These are phyloP conservation scores for Dillenia suffruticosa DNA, from an alignment of 164 flowering plant species.

Conservation along the genomic window DNA sequence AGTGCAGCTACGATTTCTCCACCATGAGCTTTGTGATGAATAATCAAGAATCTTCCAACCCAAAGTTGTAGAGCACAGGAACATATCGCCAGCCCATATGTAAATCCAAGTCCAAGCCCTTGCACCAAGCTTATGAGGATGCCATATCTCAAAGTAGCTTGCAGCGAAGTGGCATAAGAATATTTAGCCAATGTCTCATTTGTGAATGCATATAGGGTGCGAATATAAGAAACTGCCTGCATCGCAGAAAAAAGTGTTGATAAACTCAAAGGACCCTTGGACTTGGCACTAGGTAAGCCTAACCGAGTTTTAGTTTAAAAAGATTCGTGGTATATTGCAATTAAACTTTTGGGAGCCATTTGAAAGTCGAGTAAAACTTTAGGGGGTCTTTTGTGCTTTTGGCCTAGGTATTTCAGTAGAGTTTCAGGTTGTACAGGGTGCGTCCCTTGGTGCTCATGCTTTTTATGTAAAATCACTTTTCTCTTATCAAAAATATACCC, in stretches of 20 bases:
- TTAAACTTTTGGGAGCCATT: no score
- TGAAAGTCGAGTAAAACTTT: no score
- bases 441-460: no score
- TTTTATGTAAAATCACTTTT: no score
- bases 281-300: no score
- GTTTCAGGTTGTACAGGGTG: no score
- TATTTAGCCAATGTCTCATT: conserved; percentile 96
- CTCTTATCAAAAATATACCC: no score
- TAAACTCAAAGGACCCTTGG: no score
- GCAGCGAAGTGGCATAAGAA: conserved; percentile 96
- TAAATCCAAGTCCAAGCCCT: conserved; percentile 99
- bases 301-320: no score
- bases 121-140: conserved; percentile 97
- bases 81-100: conserved; percentile 99
- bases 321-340: no score
- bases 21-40: conserved; percentile 65
- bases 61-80: conserved; percentile 97
- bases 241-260: conserved; percentile 5
- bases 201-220: conserved; percentile 91
- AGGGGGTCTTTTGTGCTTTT: no score
- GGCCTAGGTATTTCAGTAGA: no score
- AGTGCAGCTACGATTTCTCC: conserved; percentile 88
- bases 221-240: conserved; percentile 91
- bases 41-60: conserved; percentile 87
- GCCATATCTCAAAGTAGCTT: conserved; percentile 95